phyloP scores from a whole-genome alignment of 2,329 filamentous ascomycete genomes.

The Fusarium devonianum region DNA sequence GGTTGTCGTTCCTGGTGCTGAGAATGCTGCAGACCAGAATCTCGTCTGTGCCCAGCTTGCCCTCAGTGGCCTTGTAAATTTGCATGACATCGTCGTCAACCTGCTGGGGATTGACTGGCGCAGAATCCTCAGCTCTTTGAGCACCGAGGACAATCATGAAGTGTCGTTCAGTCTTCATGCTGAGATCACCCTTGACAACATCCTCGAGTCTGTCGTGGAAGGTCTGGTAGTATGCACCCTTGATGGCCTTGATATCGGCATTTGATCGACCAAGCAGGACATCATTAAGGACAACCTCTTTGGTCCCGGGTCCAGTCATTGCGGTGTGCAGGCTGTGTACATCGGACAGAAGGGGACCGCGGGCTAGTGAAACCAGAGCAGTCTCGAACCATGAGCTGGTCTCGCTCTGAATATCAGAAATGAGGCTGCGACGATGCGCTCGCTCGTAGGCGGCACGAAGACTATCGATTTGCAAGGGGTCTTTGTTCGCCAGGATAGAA shows the following conservation, averaged over 20 bases:
- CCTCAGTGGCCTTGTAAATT: constrained; percentile 80
- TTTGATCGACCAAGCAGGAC: constrained; percentile 84
- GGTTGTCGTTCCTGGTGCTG: constrained; percentile 76
- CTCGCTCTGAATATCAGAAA: constrained; percentile 80
- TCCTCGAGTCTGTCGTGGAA: constrained; percentile 72
- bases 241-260: constrained; percentile 88
- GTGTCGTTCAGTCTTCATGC: constrained; percentile 83
- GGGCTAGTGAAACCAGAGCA: constrained; percentile 76
- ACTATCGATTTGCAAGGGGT: constrained; percentile 77
- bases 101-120: constrained; percentile 74
- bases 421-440: constrained; percentile 70
- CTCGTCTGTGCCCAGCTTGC: constrained; percentile 75
- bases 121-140: constrained; percentile 77
- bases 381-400: constrained; percentile 76
- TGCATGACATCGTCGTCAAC: constrained; percentile 79
- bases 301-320: constrained; percentile 82
- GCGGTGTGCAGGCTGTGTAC: constrained; percentile 73
- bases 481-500: constrained; percentile 71
- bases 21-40: constrained; percentile 81
- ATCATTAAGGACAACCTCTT: constrained; percentile 86
- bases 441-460: constrained; percentile 72
- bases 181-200: constrained; percentile 80
- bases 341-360: constrained; percentile 82
- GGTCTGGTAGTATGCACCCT: constrained; percentile 73
- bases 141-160: constrained; percentile 84